Evolutionary conservation across 2,329 filamentous ascomycete genomes (phyloP), one percentile per base, ranked within the genome.

Genomic region (Cercospora nicotianae): DNA sequence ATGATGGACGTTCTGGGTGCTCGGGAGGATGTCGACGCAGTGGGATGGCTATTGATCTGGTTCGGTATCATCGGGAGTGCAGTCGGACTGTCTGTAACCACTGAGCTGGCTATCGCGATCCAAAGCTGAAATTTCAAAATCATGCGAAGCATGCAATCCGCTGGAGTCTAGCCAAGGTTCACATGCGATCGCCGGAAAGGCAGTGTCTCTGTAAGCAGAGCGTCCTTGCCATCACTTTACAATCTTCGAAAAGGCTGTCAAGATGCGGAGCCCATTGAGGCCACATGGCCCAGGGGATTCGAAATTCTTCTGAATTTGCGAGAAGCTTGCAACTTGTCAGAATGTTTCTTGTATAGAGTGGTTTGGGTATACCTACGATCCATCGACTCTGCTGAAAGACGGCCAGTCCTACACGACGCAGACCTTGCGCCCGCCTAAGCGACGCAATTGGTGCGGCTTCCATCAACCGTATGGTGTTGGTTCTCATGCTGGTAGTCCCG

Each of bases 11-110:
- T 60, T 80, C 75, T 79, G 13, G 74, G 4, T 62, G 73, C 67
- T 4, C 64, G 73, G 66, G 70, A 75, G n/a, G 71, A 83, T 55
- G 80, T 74, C 18, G 53, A 18, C 3, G 79, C 83, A 5, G 78
- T 89, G 75, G 84, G 89, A 74, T 98, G 98, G 82, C 84, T 98
- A 76, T 87, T 93, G 81, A 82, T 93, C 65, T 98, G 94, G 94
- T 84, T 97, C 70, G 94, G 94, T n/a, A 82, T 96, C 67, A 87
- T 96, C 55, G 94, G 94, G 67, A 87, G 87, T 62, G 90, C 88
- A 72, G 90, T 97, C 48, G 91, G 92, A 66, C 83, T 98, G 72
- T 89, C 63, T 64, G 64, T 77, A 16, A 73, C 75, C 1, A 45
- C 75, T 10, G 58, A 64, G 20, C 58, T 76, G 28, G 73, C 72